Evolutionary conservation across 2,329 filamentous ascomycete genomes (phyloP).

Genomic region (Dryadomyces quercivorus): DNA sequence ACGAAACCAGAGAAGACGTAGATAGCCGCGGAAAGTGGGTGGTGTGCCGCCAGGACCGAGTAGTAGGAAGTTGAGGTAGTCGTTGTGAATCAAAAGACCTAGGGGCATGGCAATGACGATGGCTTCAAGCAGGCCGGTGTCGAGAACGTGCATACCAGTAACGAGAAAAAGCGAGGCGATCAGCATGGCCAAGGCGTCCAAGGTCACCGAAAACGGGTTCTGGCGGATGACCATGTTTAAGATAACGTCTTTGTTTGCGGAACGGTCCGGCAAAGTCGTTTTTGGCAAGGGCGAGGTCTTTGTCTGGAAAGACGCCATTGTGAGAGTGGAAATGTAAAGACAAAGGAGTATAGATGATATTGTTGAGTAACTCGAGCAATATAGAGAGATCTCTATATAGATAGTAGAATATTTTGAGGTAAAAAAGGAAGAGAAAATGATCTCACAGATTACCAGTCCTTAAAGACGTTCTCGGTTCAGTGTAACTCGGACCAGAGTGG

Average conservation of each 20-base stretch:
- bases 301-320: not conserved
- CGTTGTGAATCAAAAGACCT: conserved; percentile 45
- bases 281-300: not conserved
- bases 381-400: no score
- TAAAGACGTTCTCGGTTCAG: no score
- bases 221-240: conserved; percentile 34
- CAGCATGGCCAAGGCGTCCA: conserved; percentile 37
- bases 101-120: conserved; percentile 37
- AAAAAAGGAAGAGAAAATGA: no score
- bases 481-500: no score
- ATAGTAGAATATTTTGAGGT: no score
- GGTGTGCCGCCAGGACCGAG: conserved; percentile 75
- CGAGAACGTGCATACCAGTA: conserved; percentile 37
- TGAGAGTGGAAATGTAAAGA: not conserved
- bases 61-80: conserved; percentile 64
- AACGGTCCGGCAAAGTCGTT: not conserved
- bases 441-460: no score
- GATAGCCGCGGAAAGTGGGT: conserved; percentile 58
- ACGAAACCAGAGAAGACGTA: conserved; percentile 62
- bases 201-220: conserved; percentile 38
- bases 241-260: conserved; percentile 13
- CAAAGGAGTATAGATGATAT: no score
- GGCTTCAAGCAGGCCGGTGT: conserved; percentile 33
- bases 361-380: no score
- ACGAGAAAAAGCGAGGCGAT: conserved; percentile 32